Evolutionary conservation across 108 stramenopile species (phyloP), one percentile per base, ranked within the genome.

Genomic region (Chaetoceros muelleri): DNA sequence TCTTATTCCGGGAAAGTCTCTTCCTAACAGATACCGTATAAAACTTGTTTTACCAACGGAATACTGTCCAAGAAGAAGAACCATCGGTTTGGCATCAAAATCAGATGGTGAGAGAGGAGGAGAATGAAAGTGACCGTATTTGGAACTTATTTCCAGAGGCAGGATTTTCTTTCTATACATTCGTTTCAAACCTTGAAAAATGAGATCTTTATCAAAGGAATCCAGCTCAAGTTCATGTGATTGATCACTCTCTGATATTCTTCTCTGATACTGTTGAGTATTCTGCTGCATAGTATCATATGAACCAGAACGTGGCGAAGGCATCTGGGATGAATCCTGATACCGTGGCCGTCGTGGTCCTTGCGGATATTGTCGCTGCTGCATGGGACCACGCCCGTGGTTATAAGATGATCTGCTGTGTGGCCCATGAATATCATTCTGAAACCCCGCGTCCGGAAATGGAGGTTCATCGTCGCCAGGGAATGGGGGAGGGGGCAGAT

Each of bases 81-180:
- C 95, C 86, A 95, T 89, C 5, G 98, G 98, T 52, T 94, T 96
- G 10, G 95, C 84, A 56, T 95, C 98, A 71, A 99, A 99, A 77
- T 99, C 98, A 2, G 92, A 75, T 31, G 96, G 94, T 40, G 90
- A 89, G 20, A 99, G 66, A 0, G 91, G 90, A 2, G 98, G 96
- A n/a, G 95, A 95, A 67, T 96, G 90, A 72, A 99, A 99, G 52
- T 93, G 88, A 2, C 95, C 98, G 56, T 91, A 99, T 40, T 83
- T 74, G 31, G 90, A 95, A 5, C 80, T 72, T 24, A 87, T 48
- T 61, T 94, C 93, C 45, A 94, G 63, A 0, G 93, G 90, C 2
- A 84, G 70, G 58, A 92, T 92, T 56, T 92, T 92, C 64, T 87
- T 87, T 24, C 74, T 67, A 58, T 92, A 92, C 53, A 92, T 51